Evolutionary conservation across 2,329 filamentous ascomycete genomes (phyloP).

Genomic region (Septoria petroselini): DNA sequence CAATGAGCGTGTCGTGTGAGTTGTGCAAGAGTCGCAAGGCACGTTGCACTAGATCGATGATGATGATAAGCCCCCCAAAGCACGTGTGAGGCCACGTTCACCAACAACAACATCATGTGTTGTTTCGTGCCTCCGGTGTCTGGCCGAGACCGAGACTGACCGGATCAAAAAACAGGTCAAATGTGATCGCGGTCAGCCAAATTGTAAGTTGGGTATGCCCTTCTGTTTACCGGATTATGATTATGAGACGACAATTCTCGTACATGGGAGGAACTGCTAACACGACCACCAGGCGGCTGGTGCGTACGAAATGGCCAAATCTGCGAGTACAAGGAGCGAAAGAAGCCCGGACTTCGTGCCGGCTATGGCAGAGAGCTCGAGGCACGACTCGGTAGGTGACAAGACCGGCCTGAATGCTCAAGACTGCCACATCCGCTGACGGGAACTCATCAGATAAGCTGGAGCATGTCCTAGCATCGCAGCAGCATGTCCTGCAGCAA

Average conservation of each 20-base stretch:
- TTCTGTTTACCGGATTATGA: no score
- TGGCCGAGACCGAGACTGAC: slow-evolving; percentile 8
- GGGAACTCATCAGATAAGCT: slow-evolving; percentile 43
- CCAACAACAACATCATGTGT: neutral
- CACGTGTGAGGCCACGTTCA: neutral
- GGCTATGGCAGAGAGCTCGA: slow-evolving; percentile 60
- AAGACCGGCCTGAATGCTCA: neutral
- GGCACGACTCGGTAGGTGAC: slow-evolving; percentile 52
- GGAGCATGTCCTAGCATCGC: slow-evolving; percentile 44
- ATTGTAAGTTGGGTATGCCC: no score
- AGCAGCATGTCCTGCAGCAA: slow-evolving; percentile 48
- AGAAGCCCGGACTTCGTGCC: slow-evolving; percentile 61
- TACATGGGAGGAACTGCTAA: no score
- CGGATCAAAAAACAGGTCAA: slow-evolving; percentile 46
- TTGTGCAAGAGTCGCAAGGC: slow-evolving; percentile 80
- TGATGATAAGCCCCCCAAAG: neutral
- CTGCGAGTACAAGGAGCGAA: slow-evolving; percentile 68
- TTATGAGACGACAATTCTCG: no score
- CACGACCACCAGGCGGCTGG: slow-evolving; percentile 55
- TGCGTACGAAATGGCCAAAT: slow-evolving; percentile 63
- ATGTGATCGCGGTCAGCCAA: slow-evolving; percentile 72
- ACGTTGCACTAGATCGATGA: slow-evolving; percentile 27
- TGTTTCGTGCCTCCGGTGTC: slow-evolving; percentile 2
- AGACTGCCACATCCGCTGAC: no score
- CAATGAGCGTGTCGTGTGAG: slow-evolving; percentile 57